phyloP scores from a whole-genome alignment of 345 rosid species.

The Linum lewisii region DNA sequence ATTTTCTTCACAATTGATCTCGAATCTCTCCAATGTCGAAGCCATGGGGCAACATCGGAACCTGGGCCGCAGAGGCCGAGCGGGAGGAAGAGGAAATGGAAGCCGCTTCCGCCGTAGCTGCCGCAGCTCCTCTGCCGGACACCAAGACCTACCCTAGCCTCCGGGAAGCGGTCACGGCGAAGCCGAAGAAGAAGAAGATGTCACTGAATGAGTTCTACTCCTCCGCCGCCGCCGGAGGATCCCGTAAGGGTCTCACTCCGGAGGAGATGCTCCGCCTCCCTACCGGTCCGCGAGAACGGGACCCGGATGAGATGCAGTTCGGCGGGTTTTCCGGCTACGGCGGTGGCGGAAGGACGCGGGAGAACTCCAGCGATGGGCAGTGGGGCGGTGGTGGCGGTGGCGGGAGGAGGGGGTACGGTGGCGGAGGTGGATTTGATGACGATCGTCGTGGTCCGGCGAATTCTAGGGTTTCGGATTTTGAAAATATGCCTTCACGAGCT shows the following conservation, averaged over 20 bases:
- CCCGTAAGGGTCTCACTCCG: conserved; percentile 44
- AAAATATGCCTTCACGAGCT: conserved; percentile 63
- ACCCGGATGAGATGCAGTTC: conserved; percentile 74
- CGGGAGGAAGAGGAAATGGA: conserved; percentile 52
- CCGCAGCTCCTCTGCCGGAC: conserved; percentile 20
- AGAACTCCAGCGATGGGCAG: conserved; percentile 26
- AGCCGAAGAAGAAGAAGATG: conserved; percentile 84
- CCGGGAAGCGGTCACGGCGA: conserved; percentile 52
- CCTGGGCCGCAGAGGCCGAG: conserved; percentile 97
- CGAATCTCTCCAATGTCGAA: conserved; percentile 33
- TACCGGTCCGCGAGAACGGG: conserved; percentile 82
- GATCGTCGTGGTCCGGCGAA: conserved; percentile 50
- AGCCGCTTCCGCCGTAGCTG: conserved; percentile 24
- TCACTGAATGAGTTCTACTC: conserved; percentile 46
- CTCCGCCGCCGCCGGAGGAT: conserved; percentile 8
- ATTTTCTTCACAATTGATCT: too few relatives aligned
- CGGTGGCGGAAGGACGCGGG: conserved; percentile 24
- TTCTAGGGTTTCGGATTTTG: conserved; percentile 75
- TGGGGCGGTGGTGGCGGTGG: conserved; percentile 49
- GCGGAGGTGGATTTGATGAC: conserved; percentile 62
- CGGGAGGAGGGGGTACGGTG: conserved; percentile 50
- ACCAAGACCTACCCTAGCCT: conserved; percentile 68
- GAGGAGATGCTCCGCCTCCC: conserved; percentile 82
- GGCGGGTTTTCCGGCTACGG: conserved; percentile 67
- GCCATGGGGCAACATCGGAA: conserved; percentile 71